Base-by-base conservation (phyloP, 2,329 filamentous ascomycete genomes). In the Fusarium multiceps region DNA sequence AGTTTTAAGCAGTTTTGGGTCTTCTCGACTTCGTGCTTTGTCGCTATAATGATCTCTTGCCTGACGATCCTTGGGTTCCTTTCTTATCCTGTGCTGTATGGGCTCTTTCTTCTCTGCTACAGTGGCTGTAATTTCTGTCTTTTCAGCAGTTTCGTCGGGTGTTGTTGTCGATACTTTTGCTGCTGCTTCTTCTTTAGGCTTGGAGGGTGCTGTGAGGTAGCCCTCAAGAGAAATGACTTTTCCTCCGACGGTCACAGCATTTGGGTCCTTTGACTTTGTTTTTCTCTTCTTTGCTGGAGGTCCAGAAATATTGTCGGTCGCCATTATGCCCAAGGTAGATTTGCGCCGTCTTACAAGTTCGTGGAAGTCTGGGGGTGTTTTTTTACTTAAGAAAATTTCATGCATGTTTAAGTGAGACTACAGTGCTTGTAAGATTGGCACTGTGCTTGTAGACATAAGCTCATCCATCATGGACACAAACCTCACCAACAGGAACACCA, bases 151-250 rank as follows among this genome's bases (percentile, higher is more conserved):
- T 34, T 41, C 47, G 63, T 42, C 28, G 20, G 34, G 43, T 40
- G 64, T 34, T 25, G 59, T 40, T 12, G 41, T 47, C 43, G 69
- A 46, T 21, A 59, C 55, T 37, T 46, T 46, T 46, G 51, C 12
- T n/a, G 28, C 30, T 37, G 25, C 30, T 10, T 16, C 25, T 72
- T 71, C 27, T 72, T 73, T 25, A 61, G 63, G 59, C 76, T 76
- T 43, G 72, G 54, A 27, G 76, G 80, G 80, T 49, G 78, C 79
- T 49, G 74, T 78, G 28, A 88, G 77, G 64, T 87, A 88, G 9
- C 83, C 85, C 25, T 83, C 82, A 1, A 88, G 71, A 0, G 83
- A 85, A 25, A 88, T 84, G 14, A 77, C 74, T 58, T 84, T 87
- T 28, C 82, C 79, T 16, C 84, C 84, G 34, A 87, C 80, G 25